phyloP scores from a whole-genome alignment of 2,329 filamentous ascomycete species.

The Sporothrix humicola region DNA sequence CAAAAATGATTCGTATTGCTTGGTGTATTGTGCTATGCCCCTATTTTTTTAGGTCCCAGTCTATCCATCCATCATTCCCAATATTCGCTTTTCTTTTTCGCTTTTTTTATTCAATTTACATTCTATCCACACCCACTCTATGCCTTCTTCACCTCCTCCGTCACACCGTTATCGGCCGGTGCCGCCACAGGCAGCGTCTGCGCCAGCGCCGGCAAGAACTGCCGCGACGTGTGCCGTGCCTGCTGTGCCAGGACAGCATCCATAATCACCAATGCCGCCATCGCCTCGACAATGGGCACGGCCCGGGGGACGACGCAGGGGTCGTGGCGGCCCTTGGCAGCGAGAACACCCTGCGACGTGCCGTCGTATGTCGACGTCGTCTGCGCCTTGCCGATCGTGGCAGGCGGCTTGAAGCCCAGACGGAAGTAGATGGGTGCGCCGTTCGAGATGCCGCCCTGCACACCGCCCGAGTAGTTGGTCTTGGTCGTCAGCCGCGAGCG shows the following conservation, averaged over 20 bases:
- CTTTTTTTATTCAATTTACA: background rate
- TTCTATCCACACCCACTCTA: too few relatives aligned
- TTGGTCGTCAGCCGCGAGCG: conserved; percentile 75
- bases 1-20: conserved; percentile 13
- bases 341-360: conserved; percentile 71
- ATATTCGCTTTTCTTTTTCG: background rate
- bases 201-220: conserved; percentile 51
- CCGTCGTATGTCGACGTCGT: conserved; percentile 80
- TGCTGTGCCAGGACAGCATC: conserved; percentile 87
- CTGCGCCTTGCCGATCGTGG: conserved; percentile 90
- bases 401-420: conserved; percentile 91
- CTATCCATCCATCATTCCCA: background rate
- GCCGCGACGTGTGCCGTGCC: conserved; percentile 57
- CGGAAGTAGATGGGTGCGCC: conserved; percentile 94
- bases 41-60: background rate
- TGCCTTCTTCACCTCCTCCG: conserved; percentile 23
- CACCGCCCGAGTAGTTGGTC: conserved; percentile 94
- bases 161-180: conserved; percentile 26
- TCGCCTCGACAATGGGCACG: conserved; percentile 86
- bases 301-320: conserved; percentile 90
- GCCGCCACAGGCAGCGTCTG: conserved; percentile 40
- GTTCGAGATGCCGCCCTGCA: conserved; percentile 95
- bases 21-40: background rate
- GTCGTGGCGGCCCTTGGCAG: conserved; percentile 93
- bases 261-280: conserved; percentile 86